Base-by-base conservation (phyloP, 2,329 filamentous ascomycete genomes). In the Pochonia chlamydosporia region DNA sequence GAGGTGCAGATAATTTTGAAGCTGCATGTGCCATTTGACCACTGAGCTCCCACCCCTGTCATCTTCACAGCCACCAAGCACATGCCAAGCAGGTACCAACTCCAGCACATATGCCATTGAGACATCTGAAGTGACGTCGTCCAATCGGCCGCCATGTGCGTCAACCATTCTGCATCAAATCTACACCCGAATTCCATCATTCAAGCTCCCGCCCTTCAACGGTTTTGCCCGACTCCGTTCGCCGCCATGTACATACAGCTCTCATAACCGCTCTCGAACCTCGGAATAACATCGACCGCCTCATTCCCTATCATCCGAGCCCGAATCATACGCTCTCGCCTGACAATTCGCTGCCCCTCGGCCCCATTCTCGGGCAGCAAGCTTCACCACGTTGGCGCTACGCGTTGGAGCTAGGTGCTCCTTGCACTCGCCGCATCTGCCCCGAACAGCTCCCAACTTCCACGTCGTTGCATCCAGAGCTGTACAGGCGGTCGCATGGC, bases 401-500 rank as follows among this genome's bases (percentile, higher is more conserved):
- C 49, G 45, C 36, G 16, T 25, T 25, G 44, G 42, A 40, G 24
- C 47, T n/a, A 40, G 26, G 33, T 43, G 37, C 47, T 37, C 44
- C 24, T 33, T 48, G 23, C 31, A 18, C 23, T 26, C 28, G 25
- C 46, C 13, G 13, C 23, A 25, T 46, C 49, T 26, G 14, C 26
- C 21, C 20, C 40, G n/a, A 8, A 18, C 37, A 39, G n/a, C 25
- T 11, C 8, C 37, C 20, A 37, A n/a, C 21, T 23, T 43, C 18
- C 5, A 9, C 30, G 8, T 25, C 28, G 36, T 31, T 10, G 25
- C 40, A 24, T 24, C 16, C 18, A 37, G 14, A 18, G 16, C 24
- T 40, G 33, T 23, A 20, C 36, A 43, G 11, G 33, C 26, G 9
- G 44, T 47, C 39, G 48, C 48, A 56, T 59, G 56, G 54, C 40